Evolutionary conservation across 257 asterid genomes (phyloP).

Genomic region (Solanum tarijense): DNA sequence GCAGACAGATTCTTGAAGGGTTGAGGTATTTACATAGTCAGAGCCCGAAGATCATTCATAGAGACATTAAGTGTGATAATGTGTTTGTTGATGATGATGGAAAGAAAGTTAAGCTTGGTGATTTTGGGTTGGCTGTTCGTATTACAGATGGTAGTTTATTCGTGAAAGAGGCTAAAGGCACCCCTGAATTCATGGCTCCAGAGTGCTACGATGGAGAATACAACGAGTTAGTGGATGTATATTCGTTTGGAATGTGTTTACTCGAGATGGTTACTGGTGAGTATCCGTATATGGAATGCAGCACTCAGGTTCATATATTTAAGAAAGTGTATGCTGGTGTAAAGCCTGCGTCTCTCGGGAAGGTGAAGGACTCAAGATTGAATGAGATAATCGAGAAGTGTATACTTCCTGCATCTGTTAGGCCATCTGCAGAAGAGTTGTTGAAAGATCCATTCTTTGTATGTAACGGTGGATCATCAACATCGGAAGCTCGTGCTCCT

Average conservation of each 20-base stretch:
- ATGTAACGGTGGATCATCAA: neutral
- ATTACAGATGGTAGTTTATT: neutral
- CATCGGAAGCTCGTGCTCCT: neutral
- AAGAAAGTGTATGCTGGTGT: slow-evolving; percentile 16
- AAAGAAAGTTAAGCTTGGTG: slow-evolving; percentile 22
- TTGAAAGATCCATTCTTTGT: neutral
- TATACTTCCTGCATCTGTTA: neutral
- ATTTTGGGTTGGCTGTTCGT: slow-evolving; percentile 17
- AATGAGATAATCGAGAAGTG: neutral
- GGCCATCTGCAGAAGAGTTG: neutral
- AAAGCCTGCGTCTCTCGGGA: neutral
- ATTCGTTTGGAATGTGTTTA: slow-evolving; percentile 46
- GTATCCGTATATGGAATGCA: slow-evolving; percentile 30
- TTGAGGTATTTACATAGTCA: slow-evolving; percentile 19
- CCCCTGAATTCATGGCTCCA: slow-evolving; percentile 41
- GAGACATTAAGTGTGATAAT: slow-evolving; percentile 28
- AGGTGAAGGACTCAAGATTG: neutral
- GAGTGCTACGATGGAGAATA: slow-evolving; percentile 36
- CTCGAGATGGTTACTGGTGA: slow-evolving; percentile 32
- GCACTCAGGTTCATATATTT: slow-evolving; percentile 20
- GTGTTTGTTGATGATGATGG: slow-evolving; percentile 3
- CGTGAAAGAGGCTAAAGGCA: slow-evolving; percentile 3
- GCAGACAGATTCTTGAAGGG: slow-evolving; percentile 22
- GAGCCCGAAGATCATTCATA: slow-evolving; percentile 19
- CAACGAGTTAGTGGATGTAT: slow-evolving; percentile 31